A percentile compares a stretch with the other conserved stretches of the same genome.
These are phyloP conservation scores for Colletotrichum eremochloae DNA, from an alignment of 2,329 filamentous ascomycete genomes.

Conservation along the genomic window DNA sequence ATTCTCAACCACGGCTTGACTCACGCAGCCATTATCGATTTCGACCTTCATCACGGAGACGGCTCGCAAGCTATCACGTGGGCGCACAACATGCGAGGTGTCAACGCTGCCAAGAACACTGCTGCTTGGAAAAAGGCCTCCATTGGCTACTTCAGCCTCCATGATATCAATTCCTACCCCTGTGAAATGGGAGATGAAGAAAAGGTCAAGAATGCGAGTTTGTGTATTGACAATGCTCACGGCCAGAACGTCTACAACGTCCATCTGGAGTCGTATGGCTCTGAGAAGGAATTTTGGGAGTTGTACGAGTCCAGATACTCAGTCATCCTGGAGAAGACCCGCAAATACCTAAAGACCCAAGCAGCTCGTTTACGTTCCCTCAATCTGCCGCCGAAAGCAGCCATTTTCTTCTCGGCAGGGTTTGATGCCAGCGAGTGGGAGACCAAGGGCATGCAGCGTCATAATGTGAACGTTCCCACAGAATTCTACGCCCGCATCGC, in stretches of 20 bases:
- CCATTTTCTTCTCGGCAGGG: conserved; percentile 94
- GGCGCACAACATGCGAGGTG: conserved; percentile 84
- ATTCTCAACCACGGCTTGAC: conserved; percentile 87
- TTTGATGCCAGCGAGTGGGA: conserved; percentile 99
- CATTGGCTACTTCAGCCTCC: conserved; percentile 95
- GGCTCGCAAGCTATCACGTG: conserved; percentile 96
- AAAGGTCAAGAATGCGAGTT: conserved; percentile 92
- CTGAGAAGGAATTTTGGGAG: conserved; percentile 86
- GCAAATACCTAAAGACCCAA: conserved; percentile 80
- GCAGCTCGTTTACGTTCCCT: conserved; percentile 72
- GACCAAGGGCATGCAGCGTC: conserved; percentile 91
- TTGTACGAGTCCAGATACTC: conserved; percentile 86
- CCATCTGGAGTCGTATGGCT: conserved; percentile 90
- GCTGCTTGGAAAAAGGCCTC: conserved; percentile 83
- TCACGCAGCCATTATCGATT: conserved; percentile 93
- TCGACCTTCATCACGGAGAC: conserved; percentile 92
- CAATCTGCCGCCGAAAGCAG: conserved; percentile 78
- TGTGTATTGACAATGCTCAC: conserved; percentile 95
- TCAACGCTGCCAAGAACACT: conserved; percentile 75
- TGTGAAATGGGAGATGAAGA: conserved; percentile 94
- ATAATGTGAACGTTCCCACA: conserved; percentile 95
- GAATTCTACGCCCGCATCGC: conserved; percentile 96
- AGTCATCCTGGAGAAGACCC: conserved; percentile 83
- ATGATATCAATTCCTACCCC: conserved; percentile 98
- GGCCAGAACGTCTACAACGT: conserved; percentile 97